These are phyloP conservation scores for Salix exigua DNA, from an alignment of 345 rosid genomes.

Conservation along the genomic window DNA sequence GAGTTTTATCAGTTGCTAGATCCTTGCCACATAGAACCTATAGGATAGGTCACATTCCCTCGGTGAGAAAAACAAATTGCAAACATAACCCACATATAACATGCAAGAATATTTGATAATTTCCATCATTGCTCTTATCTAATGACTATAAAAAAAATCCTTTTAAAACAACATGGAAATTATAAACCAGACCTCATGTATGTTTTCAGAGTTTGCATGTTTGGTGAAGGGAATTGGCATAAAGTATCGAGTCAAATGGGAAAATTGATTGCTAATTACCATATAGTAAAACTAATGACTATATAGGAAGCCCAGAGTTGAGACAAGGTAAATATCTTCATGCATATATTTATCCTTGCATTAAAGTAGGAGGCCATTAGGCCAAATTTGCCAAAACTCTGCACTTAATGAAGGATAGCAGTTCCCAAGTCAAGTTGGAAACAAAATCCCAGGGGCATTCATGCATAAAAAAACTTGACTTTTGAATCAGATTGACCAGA, in stretches of 20 bases:
- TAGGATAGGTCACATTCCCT: conserved; percentile 7
- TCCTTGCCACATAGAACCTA: conserved; percentile 94
- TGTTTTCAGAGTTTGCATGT: not conserved
- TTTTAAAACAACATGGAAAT: not conserved
- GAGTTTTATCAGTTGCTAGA: conserved; percentile 82
- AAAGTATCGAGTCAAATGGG: not conserved
- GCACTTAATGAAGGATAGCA: not conserved
- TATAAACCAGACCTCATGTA: not conserved
- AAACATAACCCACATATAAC: not conserved
- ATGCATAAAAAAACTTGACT: not conserved
- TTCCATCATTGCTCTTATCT: not conserved
- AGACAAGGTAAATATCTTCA: not conserved
- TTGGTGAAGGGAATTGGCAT: not conserved
- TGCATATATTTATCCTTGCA: not conserved
- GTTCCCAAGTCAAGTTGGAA: not conserved
- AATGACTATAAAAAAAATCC: not conserved
- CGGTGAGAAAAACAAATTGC: not conserved
- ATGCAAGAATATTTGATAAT: not conserved
- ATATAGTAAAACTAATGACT: not conserved
- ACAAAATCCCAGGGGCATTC: not conserved
- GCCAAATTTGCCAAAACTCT: not conserved
- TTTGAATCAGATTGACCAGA: not conserved
- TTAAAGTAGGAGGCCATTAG: not conserved
- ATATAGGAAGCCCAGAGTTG: not conserved
- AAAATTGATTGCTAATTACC: not conserved